phyloP scores from a whole-genome alignment of 768 basidiomycete species.

The Hydnomerulius pinastri region DNA sequence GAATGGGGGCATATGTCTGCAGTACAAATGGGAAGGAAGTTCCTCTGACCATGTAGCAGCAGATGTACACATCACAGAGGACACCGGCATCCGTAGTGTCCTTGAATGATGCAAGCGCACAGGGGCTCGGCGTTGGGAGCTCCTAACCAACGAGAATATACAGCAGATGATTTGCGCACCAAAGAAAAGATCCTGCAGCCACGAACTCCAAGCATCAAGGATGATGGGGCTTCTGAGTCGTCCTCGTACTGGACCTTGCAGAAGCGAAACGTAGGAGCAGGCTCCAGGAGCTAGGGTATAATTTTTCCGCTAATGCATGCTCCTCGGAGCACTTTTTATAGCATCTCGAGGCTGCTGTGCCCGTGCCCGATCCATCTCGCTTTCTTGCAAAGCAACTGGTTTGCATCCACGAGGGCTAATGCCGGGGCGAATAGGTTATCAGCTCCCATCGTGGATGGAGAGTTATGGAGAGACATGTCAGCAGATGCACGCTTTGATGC shows the following conservation, averaged over 20 bases:
- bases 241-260: too few species aligned
- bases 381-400: conserved; percentile 8
- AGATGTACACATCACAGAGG: conserved; percentile 20
- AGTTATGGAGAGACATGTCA: conserved; percentile 25
- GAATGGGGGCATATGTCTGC: conserved; percentile 31
- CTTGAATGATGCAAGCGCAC: background rate
- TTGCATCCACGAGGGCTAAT: conserved; percentile 24
- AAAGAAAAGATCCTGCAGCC: background rate
- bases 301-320: conserved; percentile 17
- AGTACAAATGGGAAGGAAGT: conserved; percentile 41
- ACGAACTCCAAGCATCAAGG: background rate
- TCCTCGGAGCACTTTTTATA: conserved; percentile 26
- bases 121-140: background rate
- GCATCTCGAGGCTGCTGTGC: conserved; percentile 12
- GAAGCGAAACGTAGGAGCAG: conserved; percentile 1
- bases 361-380: conserved; percentile 16
- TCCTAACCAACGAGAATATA: conserved; percentile 20
- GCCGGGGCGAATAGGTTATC: conserved; percentile 20
- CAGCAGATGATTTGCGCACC: conserved; percentile 17
- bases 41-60: conserved; percentile 37
- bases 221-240: too few species aligned
- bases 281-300: conserved; percentile 3
- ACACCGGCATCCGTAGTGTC: conserved; percentile 16
- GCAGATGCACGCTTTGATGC: conserved; percentile 23
- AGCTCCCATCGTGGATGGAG: conserved; percentile 26